Evolutionary conservation across 345 rosid genomes (phyloP).

Genomic region (Eucalyptus viminalis): DNA sequence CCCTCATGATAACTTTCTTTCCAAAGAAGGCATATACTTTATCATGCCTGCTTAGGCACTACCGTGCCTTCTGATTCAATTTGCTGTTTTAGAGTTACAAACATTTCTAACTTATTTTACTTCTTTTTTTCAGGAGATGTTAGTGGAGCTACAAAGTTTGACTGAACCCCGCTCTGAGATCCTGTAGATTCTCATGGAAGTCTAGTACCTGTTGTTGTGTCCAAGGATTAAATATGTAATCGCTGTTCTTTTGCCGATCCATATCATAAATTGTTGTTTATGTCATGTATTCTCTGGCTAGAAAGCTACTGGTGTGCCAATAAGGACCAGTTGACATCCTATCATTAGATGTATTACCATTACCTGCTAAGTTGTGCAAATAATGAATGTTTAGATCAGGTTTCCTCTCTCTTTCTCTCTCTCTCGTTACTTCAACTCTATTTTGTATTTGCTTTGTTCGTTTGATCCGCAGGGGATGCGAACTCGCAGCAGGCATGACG

Average conservation of each 20-base stretch:
- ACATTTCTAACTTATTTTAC: neutral
- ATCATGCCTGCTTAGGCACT: neutral
- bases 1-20: neutral
- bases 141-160: neutral
- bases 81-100: neutral
- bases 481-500: neutral
- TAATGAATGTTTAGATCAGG: neutral
- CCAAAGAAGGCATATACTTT: neutral
- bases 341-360: neutral
- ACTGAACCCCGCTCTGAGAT: neutral
- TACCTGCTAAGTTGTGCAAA: neutral
- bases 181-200: neutral
- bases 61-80: neutral
- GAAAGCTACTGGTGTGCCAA: neutral
- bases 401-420: neutral
- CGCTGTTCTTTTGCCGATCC: neutral
- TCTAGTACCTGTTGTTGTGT: neutral
- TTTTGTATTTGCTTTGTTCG: neutral
- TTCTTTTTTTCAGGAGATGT: neutral
- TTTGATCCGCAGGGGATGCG: neutral
- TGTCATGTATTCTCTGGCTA: neutral
- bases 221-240: neutral
- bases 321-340: neutral
- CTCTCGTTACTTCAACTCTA: neutral
- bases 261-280: neutral